Evolutionary conservation across 441 rosid genomes (phyloP).

Genomic region (Cnidoscolus chayamansa): DNA sequence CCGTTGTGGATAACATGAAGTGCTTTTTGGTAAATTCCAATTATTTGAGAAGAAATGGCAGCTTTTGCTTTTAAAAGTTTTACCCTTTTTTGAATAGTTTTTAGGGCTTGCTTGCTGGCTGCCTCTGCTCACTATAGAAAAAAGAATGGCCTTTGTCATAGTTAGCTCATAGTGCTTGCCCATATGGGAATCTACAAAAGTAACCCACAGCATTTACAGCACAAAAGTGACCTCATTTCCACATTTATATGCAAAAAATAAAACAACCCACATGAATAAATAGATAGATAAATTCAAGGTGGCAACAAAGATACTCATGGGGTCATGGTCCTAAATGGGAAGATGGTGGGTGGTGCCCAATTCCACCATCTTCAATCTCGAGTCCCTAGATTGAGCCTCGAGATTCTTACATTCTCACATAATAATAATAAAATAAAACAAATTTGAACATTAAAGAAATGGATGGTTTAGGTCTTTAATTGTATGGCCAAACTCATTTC

Average conservation of each 20-base stretch:
- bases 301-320: background rate
- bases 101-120: constrained; percentile 22
- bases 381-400: constrained; percentile 30
- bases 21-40: background rate
- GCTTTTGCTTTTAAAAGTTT: constrained; percentile 49
- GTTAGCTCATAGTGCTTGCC: constrained; percentile 30
- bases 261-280: background rate
- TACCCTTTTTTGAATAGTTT: constrained; percentile 24
- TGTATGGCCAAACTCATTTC: constrained; percentile 36
- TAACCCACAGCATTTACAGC: constrained; percentile 29
- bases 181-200: constrained; percentile 39
- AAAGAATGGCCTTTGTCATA: constrained; percentile 3
- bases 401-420: constrained; percentile 52
- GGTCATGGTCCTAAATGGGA: constrained; percentile 14
- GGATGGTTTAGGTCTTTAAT: constrained; percentile 29
- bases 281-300: background rate
- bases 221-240: constrained; percentile 21
- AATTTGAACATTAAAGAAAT: background rate
- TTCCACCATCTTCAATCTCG: constrained; percentile 39
- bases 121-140: background rate
- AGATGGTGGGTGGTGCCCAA: constrained; percentile 41
- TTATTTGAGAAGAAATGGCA: constrained; percentile 19
- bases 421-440: background rate
- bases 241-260: background rate
- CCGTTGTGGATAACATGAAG: constrained; percentile 8